Conservation (phyloP, 805 yeast species). For the Saccharomycopsis guyanensis region DNA sequence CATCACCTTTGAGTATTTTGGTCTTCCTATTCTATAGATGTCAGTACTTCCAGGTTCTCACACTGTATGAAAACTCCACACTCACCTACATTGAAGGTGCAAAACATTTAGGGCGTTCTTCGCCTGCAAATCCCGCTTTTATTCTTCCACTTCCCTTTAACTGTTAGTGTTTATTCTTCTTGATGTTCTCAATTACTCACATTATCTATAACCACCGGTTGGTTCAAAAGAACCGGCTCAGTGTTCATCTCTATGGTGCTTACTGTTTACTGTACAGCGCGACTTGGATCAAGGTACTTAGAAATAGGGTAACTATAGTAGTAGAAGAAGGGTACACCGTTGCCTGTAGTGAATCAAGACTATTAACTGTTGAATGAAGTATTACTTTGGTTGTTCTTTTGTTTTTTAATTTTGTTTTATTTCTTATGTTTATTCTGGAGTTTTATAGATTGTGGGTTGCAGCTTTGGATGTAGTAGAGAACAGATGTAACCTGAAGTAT, state of each 20-base stretch:
- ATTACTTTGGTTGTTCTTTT: too few relatives aligned
- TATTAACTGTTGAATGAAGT: too few relatives aligned
- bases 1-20: constrained; percentile 79
- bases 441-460: too few relatives aligned
- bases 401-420: too few relatives aligned
- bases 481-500: too few relatives aligned
- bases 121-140: constrained; percentile 92
- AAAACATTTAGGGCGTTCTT: constrained; percentile 63
- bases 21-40: constrained; percentile 52
- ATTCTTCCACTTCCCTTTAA: constrained; percentile 70
- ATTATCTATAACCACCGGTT: constrained; percentile 71
- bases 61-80: constrained; percentile 3
- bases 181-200: constrained; percentile 25
- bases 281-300: too few relatives aligned
- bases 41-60: constrained; percentile 21
- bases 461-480: too few relatives aligned
- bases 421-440: too few relatives aligned
- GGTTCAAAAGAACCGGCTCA: constrained; percentile 40
- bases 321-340: too few relatives aligned
- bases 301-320: too few relatives aligned
- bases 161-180: constrained; percentile 2
- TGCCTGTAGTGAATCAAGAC: too few relatives aligned
- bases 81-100: constrained; percentile 45
- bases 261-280: not conserved
- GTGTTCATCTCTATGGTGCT: constrained; percentile 3